A percentile compares a stretch with the other conserved stretches of the same genome.
Evolutionary conservation across 345 rosid genomes (phyloP).

Genomic region (Luvunga scandens): DNA sequence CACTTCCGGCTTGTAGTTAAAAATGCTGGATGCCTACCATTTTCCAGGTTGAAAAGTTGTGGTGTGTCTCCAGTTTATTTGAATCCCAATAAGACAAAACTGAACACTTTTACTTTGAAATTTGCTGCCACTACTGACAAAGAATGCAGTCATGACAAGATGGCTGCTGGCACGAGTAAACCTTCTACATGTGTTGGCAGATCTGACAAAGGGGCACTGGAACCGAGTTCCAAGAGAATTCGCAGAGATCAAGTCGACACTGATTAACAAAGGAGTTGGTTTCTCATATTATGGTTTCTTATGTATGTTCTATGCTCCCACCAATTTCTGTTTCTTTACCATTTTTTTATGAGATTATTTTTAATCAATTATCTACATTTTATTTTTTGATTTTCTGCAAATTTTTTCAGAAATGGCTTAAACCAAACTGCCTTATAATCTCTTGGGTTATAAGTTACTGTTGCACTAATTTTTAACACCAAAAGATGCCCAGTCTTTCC

Average conservation of each 20-base stretch:
- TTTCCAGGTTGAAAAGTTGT: neutral
- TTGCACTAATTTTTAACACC: too few relatives aligned
- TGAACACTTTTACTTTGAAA: neutral
- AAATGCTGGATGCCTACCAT: accelerated
- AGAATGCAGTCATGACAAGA: too few relatives aligned
- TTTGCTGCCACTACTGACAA: neutral
- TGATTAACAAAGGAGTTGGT: neutral
- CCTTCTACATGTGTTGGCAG: neutral
- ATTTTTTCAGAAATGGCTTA: too few relatives aligned
- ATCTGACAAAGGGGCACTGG: neutral
- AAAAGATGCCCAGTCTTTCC: too few relatives aligned
- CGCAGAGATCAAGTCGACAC: neutral
- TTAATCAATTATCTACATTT: too few relatives aligned
- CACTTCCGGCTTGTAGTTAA: neutral
- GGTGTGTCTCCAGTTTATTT: neutral
- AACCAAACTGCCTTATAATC: too few relatives aligned
- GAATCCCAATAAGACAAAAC: neutral
- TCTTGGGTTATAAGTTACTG: too few relatives aligned
- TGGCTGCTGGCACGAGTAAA: too few relatives aligned
- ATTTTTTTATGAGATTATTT: too few relatives aligned
- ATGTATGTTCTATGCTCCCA: neutral
- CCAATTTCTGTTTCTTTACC: neutral
- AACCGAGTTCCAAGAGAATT: neutral
- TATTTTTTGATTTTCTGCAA: too few relatives aligned
- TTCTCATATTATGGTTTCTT: neutral